A percentile compares a stretch with the other conserved stretches of the same genome.
Conservation (phyloP, 106 monocot genomes). For the Dioscorea alata region DNA sequence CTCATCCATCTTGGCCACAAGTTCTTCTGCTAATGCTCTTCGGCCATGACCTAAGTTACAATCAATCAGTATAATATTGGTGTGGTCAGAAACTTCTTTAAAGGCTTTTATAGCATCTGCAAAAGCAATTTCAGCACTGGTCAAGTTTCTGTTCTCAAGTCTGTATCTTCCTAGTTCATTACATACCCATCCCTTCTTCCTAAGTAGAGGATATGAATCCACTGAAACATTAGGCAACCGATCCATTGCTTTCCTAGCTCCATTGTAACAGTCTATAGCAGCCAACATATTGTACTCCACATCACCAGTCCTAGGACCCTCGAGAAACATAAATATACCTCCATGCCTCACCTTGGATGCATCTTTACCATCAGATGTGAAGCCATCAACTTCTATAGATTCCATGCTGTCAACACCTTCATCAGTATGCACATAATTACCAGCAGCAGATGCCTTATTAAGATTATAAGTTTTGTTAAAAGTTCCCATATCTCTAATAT, state of each 20-base stretch:
- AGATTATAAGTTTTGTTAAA: background rate
- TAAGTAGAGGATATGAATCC: slow-evolving; percentile 51
- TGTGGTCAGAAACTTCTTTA: slow-evolving; percentile 78
- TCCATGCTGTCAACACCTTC: background rate
- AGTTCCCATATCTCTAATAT: slow-evolving; percentile 3
- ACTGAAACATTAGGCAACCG: slow-evolving; percentile 22
- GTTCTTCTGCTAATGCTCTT: slow-evolving; percentile 86
- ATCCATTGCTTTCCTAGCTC: slow-evolving; percentile 43
- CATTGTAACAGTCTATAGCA: slow-evolving; percentile 61
- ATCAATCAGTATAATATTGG: slow-evolving; percentile 90
- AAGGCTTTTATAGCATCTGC: slow-evolving; percentile 76
- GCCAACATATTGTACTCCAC: slow-evolving; percentile 57
- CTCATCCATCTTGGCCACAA: slow-evolving; percentile 63
- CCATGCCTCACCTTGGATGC: slow-evolving; percentile 39
- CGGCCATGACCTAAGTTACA: slow-evolving; percentile 95
- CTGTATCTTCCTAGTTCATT: slow-evolving; percentile 89
- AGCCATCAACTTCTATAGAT: slow-evolving; percentile 9
- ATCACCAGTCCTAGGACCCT: slow-evolving; percentile 49
- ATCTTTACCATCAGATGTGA: slow-evolving; percentile 15
- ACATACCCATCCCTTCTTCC: slow-evolving; percentile 83
- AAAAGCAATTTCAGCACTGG: slow-evolving; percentile 82
- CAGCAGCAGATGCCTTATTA: slow-evolving; percentile 5
- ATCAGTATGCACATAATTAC: slow-evolving; percentile 12
- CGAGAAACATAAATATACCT: slow-evolving; percentile 86
- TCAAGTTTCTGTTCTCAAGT: slow-evolving; percentile 57